These are phyloP conservation scores for Cyamopsis tetragonoloba DNA, from an alignment of 306 rosid species.

Conservation along the genomic window DNA sequence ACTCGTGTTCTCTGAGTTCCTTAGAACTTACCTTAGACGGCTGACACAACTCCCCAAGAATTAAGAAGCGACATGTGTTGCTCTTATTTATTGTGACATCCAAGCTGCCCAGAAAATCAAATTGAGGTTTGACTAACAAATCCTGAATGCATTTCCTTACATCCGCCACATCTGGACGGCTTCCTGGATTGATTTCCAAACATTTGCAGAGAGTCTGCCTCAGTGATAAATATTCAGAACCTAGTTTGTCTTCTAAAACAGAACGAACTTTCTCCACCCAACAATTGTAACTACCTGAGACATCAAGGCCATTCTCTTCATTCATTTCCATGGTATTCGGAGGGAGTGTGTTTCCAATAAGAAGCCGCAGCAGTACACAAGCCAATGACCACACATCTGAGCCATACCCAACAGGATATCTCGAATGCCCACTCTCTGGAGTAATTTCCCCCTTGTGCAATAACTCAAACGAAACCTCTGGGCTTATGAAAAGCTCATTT, in stretches of 20 bases:
- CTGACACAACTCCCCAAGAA: constrained; percentile 60
- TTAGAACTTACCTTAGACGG: constrained; percentile 31
- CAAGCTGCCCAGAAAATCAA: constrained; percentile 40
- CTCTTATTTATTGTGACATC: constrained; percentile 33
- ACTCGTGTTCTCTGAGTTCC: constrained; percentile 22
- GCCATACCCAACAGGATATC: constrained; percentile 42
- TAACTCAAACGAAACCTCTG: constrained; percentile 60
- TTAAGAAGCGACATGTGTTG: constrained; percentile 33
- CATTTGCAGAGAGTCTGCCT: constrained; percentile 53
- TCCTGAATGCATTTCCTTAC: constrained; percentile 65
- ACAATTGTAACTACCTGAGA: constrained; percentile 29
- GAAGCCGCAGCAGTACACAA: constrained; percentile 51
- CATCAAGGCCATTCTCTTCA: constrained; percentile 34
- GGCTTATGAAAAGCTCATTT: constrained; percentile 44
- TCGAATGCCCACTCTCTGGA: constrained; percentile 32
- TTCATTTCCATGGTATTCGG: constrained; percentile 29
- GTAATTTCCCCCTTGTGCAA: constrained; percentile 34
- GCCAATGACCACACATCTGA: constrained; percentile 80
- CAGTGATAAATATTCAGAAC: constrained; percentile 45
- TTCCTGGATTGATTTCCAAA: constrained; percentile 53
- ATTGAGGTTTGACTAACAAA: constrained; percentile 45
- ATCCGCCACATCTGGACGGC: constrained; percentile 54
- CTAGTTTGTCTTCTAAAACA: constrained; percentile 49
- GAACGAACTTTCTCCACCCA: constrained; percentile 61
- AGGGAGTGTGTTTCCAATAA: constrained; percentile 50